These are phyloP conservation scores for Candida wancherniae DNA, from an alignment of 805 yeast species.

Conservation along the genomic window DNA sequence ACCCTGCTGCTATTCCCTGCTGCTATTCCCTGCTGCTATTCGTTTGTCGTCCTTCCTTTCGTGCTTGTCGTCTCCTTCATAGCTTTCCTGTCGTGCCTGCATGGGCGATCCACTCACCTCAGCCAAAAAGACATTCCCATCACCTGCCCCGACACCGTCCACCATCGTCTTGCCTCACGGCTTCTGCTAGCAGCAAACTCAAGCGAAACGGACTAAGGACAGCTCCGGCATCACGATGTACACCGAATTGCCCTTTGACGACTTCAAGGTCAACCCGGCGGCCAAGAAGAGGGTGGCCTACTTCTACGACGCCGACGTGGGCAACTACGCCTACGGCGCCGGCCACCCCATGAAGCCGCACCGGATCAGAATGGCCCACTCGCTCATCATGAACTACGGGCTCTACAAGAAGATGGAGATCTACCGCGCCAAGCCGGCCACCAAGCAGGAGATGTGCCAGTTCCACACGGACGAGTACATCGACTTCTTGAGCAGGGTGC, in stretches of 20 bases:
- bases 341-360: constrained; percentile 99
- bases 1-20: too few relatives aligned
- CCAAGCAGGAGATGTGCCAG: constrained; percentile 96
- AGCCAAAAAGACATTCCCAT: too few relatives aligned
- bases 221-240: constrained; percentile 27
- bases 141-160: too few relatives aligned
- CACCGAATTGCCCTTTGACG: constrained; percentile 43
- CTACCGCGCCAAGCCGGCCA: constrained; percentile 95
- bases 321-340: constrained; percentile 96
- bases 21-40: too few relatives aligned
- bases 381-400: constrained; percentile 94
- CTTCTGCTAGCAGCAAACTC: too few relatives aligned
- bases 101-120: too few relatives aligned
- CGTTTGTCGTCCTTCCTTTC: too few relatives aligned
- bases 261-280: constrained; percentile 36
- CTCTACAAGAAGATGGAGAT: constrained; percentile 96
- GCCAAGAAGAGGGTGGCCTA: constrained; percentile 42
- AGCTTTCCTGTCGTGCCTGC: too few relatives aligned
- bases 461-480: constrained; percentile 97
- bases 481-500: constrained; percentile 83
- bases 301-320: constrained; percentile 71
- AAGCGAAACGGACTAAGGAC: too few relatives aligned
- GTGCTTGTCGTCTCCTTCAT: too few relatives aligned
- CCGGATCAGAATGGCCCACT: constrained; percentile 97
- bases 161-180: too few relatives aligned